Percentiles rank a stretch among this genome's conserved stretches.
These are phyloP conservation scores for Acmispon strigosus DNA, from an alignment of 306 rosid species.

Conservation along the genomic window DNA sequence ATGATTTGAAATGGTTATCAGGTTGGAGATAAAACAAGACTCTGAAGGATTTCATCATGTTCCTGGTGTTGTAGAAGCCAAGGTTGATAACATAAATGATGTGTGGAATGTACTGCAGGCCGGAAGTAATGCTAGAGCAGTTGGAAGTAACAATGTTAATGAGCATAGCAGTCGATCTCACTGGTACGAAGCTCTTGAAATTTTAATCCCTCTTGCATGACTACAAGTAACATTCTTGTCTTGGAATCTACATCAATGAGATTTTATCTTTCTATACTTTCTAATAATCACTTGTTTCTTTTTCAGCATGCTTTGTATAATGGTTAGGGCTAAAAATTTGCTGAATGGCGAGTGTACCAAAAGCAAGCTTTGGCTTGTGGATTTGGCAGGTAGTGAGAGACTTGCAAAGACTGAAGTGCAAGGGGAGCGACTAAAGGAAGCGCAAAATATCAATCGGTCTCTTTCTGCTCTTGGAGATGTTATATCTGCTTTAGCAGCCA, in stretches of 20 bases:
- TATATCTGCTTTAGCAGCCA: slow-evolving; percentile 73
- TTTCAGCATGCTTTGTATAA: slow-evolving; percentile 71
- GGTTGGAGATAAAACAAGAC: slow-evolving; percentile 87
- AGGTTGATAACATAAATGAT: slow-evolving; percentile 51
- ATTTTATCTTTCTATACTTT: not conserved
- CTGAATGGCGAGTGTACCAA: slow-evolving; percentile 65
- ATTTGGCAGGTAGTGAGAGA: slow-evolving; percentile 95
- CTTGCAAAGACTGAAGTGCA: slow-evolving; percentile 81
- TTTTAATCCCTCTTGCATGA: not conserved
- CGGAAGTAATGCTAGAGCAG: slow-evolving; percentile 83
- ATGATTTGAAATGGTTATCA: slow-evolving; percentile 20
- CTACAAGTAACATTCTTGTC: not conserved
- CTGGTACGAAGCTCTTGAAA: slow-evolving; percentile 40
- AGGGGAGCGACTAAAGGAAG: slow-evolving; percentile 82
- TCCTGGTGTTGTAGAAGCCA: slow-evolving; percentile 77
- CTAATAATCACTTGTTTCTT: slow-evolving; percentile 9
- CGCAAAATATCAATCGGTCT: slow-evolving; percentile 80
- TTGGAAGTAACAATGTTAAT: slow-evolving; percentile 80
- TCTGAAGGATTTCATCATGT: slow-evolving; percentile 72
- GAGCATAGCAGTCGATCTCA: slow-evolving; percentile 95
- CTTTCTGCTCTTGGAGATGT: slow-evolving; percentile 95
- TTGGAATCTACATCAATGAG: not conserved
- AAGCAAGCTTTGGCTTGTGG: slow-evolving; percentile 94
- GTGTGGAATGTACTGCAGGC: slow-evolving; percentile 71
- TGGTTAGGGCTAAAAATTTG: slow-evolving; percentile 72